Evolutionary conservation across 768 basidiomycete genomes (phyloP), one percentile per base, ranked within the genome.

Genomic region (Rossbeevera mucosa): DNA sequence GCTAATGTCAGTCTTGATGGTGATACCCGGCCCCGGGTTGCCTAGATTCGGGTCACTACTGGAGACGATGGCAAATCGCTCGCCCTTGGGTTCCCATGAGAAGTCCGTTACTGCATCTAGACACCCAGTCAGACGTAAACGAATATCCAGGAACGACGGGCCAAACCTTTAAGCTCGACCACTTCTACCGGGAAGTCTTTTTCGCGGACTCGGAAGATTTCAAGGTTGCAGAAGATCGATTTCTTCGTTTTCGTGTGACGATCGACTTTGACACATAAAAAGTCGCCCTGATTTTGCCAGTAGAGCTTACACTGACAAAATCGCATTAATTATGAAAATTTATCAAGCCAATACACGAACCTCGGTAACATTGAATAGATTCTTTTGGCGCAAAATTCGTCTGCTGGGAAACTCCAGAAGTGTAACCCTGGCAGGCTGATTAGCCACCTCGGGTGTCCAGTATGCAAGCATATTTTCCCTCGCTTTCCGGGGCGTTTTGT

Each of bases 281-380:
- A 98, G 70, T 98, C 94, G 30, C 95, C 96, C 67, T 94, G 90
- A 64, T 94, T 95, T 75, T 99, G 96, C 94, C 93, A 99, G 71
- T 88, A 87, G 40, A 99, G 80, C 74, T 96, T 96, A 70, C 95
- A 97, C 94, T 98, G 24, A 63, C 9, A 61, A 40, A 60, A 0
- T 12, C 11, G 40, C 40, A 16, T 53, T 55, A 40, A 48, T 44
- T 13, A 28, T 44, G 30, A 24, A 33, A 16, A 13, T 52, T 24
- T 26, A 50, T 31, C 24, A 54, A 58, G 18, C 33, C 18, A 40
- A 53, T 14, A 41, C 24, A 77, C 82, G 60, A 62, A 93, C 95
- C 80, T 97, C 95, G 2, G 92, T 85, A 50, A 99, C 96, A 65
- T 95, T 94, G 78, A 98, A 98, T 55, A 99, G 67, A 69, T 99